Base-by-base conservation (phyloP, 345 rosid species). In the Salix arbutifolia region DNA sequence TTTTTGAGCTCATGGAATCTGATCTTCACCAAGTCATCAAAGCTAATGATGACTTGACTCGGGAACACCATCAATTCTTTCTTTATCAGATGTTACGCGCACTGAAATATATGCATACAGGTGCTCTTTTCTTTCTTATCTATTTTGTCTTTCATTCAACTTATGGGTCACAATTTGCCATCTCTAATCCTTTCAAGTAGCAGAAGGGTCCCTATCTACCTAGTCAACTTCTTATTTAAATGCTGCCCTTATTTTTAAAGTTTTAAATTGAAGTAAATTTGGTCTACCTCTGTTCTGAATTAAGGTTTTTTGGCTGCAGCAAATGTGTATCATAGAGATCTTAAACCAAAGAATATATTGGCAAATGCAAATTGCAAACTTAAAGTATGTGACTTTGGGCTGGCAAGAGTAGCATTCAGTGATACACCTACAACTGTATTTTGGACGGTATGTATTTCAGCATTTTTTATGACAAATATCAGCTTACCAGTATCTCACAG, bases 1-100 rank as follows among this genome's bases (percentile, higher is more conserved):
- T 95, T 75, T 96, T 96, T 86, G 98, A 96, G 93, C 97, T 96
- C 52, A 94, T 96, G 98, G 98, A 96, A 82, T 96, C 99, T n/a
- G 99, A 96, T 79, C 94, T 96, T 75, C 99, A 96, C 72, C 98
- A 96, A 80, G 99, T 96, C 76, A 94, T 96, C 78, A 94, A 94
- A 88, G 97, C 98, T 72, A 96, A 96, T 78, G 97, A 94, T 80
- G 99, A 96, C 60, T 88, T 96, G 88, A 96, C 98, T 2, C 85
- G 84, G n/a, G 99, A 96, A 70, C 99, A 96, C 79, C 99, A 90
- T 69, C 99, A 94, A 72, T 96, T 96, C 81, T 96, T 96, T 74
- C 98, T 96, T 78, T 96, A 94, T 81, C 99, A 94, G 81, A 92
- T 96, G 99, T 88, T 96, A 23, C 97, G 99, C 3, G 98, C 98